These are phyloP conservation scores for Arabidopsis lyrata DNA, from an alignment of 441 rosid species.

Conservation along the genomic window DNA sequence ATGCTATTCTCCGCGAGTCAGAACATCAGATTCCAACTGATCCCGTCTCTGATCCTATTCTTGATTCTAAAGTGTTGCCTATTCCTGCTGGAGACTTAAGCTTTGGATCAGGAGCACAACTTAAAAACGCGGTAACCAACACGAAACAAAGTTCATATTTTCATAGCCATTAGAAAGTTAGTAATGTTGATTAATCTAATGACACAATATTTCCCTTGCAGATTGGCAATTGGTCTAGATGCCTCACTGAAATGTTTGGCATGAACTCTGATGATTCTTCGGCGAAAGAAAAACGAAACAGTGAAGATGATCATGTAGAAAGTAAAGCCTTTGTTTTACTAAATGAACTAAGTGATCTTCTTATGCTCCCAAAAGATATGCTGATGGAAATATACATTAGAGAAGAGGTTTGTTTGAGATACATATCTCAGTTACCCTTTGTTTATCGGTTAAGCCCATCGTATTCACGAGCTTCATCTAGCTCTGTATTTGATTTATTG, in stretches of 20 bases:
- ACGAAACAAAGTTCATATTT: conserved; percentile 23
- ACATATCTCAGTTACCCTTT: neutral
- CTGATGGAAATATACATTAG: conserved; percentile 70
- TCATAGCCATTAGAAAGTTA: neutral
- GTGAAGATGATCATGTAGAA: conserved; percentile 33
- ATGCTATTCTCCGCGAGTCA: conserved; percentile 90
- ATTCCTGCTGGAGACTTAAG: conserved; percentile 89
- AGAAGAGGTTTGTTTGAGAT: conserved; percentile 61
- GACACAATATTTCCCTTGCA: conserved; percentile 27
- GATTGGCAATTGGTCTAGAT: conserved; percentile 91
- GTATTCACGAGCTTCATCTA: neutral
- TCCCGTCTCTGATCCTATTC: conserved; percentile 88
- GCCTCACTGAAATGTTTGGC: conserved; percentile 72
- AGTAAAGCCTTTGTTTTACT: conserved; percentile 62
- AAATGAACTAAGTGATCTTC: conserved; percentile 80
- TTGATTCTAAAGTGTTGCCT: conserved; percentile 82
- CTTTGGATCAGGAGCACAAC: conserved; percentile 95
- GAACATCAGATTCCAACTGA: conserved; percentile 90
- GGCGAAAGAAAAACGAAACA: conserved; percentile 43
- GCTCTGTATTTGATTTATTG: conserved; percentile 1
- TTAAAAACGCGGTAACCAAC: conserved; percentile 79
- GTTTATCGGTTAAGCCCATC: conserved; percentile 4
- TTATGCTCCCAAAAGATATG: conserved; percentile 97
- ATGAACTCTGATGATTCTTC: conserved; percentile 54
- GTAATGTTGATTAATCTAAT: conserved; percentile 1